Conservation (phyloP, 2,329 filamentous ascomycete genomes). For the Cladophialophora carrionii region DNA sequence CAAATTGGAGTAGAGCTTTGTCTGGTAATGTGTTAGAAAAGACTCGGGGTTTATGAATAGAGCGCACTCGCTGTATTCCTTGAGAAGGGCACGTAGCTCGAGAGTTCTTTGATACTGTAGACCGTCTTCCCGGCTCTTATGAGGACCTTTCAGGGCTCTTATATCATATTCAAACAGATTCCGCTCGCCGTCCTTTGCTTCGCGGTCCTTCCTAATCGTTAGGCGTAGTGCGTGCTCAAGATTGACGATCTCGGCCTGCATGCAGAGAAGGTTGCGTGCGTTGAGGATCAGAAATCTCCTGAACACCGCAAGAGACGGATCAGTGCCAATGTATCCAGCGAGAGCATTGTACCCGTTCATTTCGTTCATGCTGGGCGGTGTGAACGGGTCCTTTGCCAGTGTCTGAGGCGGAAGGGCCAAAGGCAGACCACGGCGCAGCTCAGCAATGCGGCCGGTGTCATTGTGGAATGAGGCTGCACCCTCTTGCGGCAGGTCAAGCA, state of each 20-base stretch:
- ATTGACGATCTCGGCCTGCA: conserved; percentile 41
- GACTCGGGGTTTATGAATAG: neutral
- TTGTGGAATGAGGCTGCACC: neutral
- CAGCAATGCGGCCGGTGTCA: too few species aligned
- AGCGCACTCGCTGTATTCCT: conserved; percentile 17
- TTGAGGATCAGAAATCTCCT: conserved; percentile 41
- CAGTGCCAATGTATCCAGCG: conserved; percentile 16
- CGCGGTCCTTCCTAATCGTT: conserved; percentile 16
- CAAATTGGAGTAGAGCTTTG: conserved; percentile 17
- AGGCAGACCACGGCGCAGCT: neutral
- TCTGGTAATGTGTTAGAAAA: conserved; percentile 6
- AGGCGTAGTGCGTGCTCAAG: conserved; percentile 31
- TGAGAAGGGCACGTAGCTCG: conserved; percentile 16
- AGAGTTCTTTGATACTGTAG: conserved; percentile 17
- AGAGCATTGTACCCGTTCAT: conserved; percentile 34
- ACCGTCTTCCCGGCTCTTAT: neutral
- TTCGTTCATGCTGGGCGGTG: neutral
- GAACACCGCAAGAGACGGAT: conserved; percentile 36
- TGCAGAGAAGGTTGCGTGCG: conserved; percentile 40
- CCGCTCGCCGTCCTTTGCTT: conserved; percentile 2
- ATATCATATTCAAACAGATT: conserved; percentile 19
- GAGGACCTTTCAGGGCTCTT: conserved; percentile 12
- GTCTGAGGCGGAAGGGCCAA: neutral
- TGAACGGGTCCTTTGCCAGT: neutral
- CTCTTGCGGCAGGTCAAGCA: neutral